phyloP scores from a whole-genome alignment of 2,329 filamentous ascomycete genomes.

The Seiridium cupressi region DNA sequence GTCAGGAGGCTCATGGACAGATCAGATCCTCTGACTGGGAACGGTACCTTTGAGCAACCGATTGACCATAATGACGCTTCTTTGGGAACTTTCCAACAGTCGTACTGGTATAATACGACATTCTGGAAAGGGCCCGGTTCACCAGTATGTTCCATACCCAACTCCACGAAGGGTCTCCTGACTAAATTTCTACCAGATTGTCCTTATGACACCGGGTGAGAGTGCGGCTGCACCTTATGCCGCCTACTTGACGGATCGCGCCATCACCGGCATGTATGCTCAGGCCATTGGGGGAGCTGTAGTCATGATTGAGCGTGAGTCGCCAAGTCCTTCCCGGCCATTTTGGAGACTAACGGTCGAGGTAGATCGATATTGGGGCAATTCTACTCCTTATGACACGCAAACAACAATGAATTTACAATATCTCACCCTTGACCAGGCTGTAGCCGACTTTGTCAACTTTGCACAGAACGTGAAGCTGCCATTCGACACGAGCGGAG shows the following conservation, averaged over 20 bases:
- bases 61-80: constrained; percentile 57
- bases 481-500: constrained; percentile 47
- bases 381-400: constrained; percentile 49
- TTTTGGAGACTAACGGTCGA: background rate
- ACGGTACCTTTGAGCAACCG: constrained; percentile 46
- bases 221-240: constrained; percentile 41
- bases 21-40: constrained; percentile 11
- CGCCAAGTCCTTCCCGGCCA: background rate
- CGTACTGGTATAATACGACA: constrained; percentile 46
- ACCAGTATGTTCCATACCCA: constrained; percentile 35
- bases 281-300: constrained; percentile 52
- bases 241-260: constrained; percentile 48
- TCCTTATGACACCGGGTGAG: constrained; percentile 54
- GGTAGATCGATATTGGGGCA: constrained; percentile 56
- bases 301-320: constrained; percentile 52
- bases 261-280: constrained; percentile 48
- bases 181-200: constrained; percentile 27
- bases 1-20: background rate
- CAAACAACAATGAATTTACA: constrained; percentile 52
- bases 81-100: constrained; percentile 54
- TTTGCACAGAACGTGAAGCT: constrained; percentile 52
- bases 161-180: background rate
- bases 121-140: constrained; percentile 54
- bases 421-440: constrained; percentile 51
- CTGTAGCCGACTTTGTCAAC: constrained; percentile 50